These are phyloP conservation scores for Plasmodium sp. DNA, from an alignment of 169 alveolate species.

Conservation along the genomic window DNA sequence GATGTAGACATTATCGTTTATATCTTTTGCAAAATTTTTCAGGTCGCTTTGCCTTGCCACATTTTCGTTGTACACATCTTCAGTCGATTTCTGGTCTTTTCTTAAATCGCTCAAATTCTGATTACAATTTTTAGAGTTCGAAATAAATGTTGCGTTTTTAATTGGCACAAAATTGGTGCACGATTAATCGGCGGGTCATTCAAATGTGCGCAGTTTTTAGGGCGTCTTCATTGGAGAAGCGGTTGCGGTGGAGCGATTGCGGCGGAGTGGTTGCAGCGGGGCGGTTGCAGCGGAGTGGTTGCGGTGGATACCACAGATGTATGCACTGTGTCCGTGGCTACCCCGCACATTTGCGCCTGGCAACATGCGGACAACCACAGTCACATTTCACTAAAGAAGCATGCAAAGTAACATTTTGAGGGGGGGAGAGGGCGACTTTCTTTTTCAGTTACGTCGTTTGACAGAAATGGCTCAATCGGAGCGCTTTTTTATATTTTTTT, in stretches of 20 bases:
- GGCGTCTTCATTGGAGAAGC: conserved; percentile 4
- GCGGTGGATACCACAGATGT: background rate
- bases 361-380: background rate
- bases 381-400: background rate
- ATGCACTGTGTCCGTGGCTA: background rate
- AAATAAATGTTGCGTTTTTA: conserved; percentile 9
- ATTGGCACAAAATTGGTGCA: conserved; percentile 11
- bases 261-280: background rate
- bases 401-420: background rate
- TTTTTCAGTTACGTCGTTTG: conserved; percentile 1
- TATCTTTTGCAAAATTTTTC: conserved; percentile 47
- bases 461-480: background rate
- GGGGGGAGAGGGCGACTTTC: background rate
- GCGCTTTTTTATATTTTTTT: background rate
- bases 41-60: background rate
- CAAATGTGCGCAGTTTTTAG: background rate
- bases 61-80: conserved; percentile 42
- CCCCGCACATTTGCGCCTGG: background rate
- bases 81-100: conserved; percentile 38
- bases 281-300: background rate
- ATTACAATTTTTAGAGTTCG: conserved; percentile 4
- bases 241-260: background rate
- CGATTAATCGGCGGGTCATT: conserved; percentile 1
- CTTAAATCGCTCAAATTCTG: conserved; percentile 16
- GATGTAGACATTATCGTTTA: conserved; percentile 49